Evolutionary conservation across 768 basidiomycete genomes (phyloP), one percentile per base, ranked within the genome.

Genomic region (Rhodotorula diobovata): DNA sequence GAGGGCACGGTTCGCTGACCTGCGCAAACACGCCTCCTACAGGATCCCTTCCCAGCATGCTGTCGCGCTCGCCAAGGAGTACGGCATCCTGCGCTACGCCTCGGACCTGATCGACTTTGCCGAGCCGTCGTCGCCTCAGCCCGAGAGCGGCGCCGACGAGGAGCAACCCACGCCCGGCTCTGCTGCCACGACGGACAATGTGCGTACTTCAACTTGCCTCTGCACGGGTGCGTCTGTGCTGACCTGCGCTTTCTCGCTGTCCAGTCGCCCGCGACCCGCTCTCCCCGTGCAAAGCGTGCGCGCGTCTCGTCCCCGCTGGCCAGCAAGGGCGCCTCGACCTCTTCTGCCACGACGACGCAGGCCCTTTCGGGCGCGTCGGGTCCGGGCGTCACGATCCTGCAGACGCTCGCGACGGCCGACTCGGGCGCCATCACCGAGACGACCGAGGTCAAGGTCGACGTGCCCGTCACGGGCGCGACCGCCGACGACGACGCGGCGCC

Each of bases 391-490:
- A 71, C 73, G 43, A 75, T 75, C 57, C 57, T 59, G 37, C 73
- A 75, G 55, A 75, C 70, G 7, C 73, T 75, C 59, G 53, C 35
- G 25, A 59, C 58, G 28, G 30, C 46, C 30, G 61, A 68, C 46
- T 35, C 60, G 46, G 74, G 74, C 45, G 54, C 59, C 28, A 53
- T 68, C 11, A 68, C 70, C 43, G 74, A 77, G 63, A 64, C 70
- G 58, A 75, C 76, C 41, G 71, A 71, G 35, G 74, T 77, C 63
- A 66, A 69, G 43, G 55, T 77, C 46, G 73, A 75, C 43, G 68
- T 75, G 12, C 71, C 66, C 30, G 48, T 64, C 37, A 32, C 55
- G 41, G 57, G n/a, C 16, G 61, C 45, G 21, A 43, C 32, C 14
- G 61, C 11, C 14, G 48, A 32, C 20, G 57, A 30, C 37, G 39